These are phyloP conservation scores for Musa balbisiana DNA, from an alignment of 202 grass and related monocot genomes.

Conservation along the genomic window DNA sequence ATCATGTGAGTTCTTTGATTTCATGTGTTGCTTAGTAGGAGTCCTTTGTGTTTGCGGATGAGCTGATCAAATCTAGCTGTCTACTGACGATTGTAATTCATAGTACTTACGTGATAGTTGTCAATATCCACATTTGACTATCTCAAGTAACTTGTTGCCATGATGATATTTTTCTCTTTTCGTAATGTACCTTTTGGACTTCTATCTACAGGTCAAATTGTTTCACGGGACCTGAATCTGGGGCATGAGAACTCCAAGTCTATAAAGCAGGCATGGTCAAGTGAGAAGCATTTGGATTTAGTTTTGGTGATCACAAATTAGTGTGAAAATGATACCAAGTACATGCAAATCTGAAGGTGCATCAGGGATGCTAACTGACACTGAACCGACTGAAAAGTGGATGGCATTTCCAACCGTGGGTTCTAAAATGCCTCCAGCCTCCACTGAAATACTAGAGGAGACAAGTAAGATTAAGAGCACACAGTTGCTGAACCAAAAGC, in stretches of 20 bases:
- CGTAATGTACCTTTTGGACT: not conserved
- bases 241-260: not conserved
- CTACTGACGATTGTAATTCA: not conserved
- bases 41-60: not conserved
- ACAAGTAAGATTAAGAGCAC: not conserved
- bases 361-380: not conserved
- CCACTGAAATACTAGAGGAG: slow-evolving; percentile 56
- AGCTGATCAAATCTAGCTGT: not conserved
- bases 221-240: not conserved
- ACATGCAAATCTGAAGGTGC: not conserved
- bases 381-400: slow-evolving; percentile 53
- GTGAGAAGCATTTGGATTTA: not conserved
- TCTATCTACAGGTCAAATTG: not conserved
- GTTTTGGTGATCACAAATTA: not conserved
- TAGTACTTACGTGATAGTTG: not conserved
- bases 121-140: not conserved
- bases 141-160: not conserved
- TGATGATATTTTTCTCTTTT: not conserved
- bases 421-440: not conserved
- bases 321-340: not conserved
- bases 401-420: slow-evolving; percentile 51
- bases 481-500: slow-evolving; percentile 9
- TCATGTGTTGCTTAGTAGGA: not conserved
- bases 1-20: not conserved
- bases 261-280: not conserved